Base-by-base conservation (phyloP, 75 land plant genomes). In the Adiantum capillusveneris region DNA sequence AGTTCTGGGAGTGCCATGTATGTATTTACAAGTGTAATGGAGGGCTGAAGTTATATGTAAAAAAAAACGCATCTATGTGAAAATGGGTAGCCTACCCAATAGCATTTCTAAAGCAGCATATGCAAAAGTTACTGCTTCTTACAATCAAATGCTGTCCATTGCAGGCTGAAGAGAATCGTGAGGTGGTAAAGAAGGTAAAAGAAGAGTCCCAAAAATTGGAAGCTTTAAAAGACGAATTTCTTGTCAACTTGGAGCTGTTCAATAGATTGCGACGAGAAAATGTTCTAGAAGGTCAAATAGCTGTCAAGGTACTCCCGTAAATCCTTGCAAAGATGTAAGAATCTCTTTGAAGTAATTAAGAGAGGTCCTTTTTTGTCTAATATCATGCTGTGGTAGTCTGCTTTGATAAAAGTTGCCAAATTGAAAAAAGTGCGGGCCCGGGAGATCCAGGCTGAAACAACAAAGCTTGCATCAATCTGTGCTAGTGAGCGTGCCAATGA, bases 141-240 rank as follows among this genome's bases (percentile, higher is more conserved):
- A n/a, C n/a, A n/a, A n/a, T n/a, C n/a, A n/a, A n/a, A n/a, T n/a
- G n/a, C n/a, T n/a, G n/a, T n/a, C n/a, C n/a, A 2, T 3, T 36
- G 44, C 41, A 58, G 59, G 59, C 22, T 11, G 18, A 58, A 22
- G 59, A 58, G 25, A 58, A 58, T n/a, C 59, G 44, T 1, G 59
- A 58, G 20, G 31, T 24, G 16, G 59, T 41, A 6, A 41, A 34
- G 44, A 58, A 58, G 20, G 22, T 58, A 5, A 58, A 41, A 31
- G 59, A 36, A 17, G 59, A 58, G 22, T 18, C 43, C 6, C 37
- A 58, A 18, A 58, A 41, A 34, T 25, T 31, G 16, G 44, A 36
- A 16, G 59, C 39, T 6, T 20, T 58, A 16, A 58, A 58, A 31
- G 34, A 34, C 2, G 59, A 58, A 30, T 34, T 41, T 31, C 3